Evolutionary conservation across 2,329 filamentous ascomycete species (phyloP), one percentile per base, ranked within the genome.

Genomic region (Stagonosporopsis vannaccii): DNA sequence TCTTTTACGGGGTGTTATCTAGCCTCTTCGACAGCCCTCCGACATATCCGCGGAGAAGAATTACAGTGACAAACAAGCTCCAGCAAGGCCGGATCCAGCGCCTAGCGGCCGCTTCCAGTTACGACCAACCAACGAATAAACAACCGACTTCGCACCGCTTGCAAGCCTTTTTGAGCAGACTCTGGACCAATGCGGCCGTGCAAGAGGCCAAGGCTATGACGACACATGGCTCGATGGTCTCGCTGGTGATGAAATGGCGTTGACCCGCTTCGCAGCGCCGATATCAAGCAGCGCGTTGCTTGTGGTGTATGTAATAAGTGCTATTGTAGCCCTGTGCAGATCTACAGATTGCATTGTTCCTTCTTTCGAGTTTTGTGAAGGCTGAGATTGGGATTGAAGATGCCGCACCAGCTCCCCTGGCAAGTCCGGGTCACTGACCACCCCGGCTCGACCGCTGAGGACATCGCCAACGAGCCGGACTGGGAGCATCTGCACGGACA

Each of bases 391-490:
- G 12, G 2, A 32, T 6, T n/a, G 20, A n/a, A 46, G 7, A 56
- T 56, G 52, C 52, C 52, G 28, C 46, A 56, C 28, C 46, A 51
- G 2, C 35, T 72, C 22, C 69, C 69, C 15, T 73, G 72, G 68
- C 54, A 56, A 20, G 64, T 72, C 30, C 58, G 48, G 22, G 69
- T 69, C 2, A 65, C 62, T n/a, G 39, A 70, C 33, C 77, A 78
- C 60, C 75, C 76, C 0, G 79, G 79, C 6, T 80, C 78, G 0
- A 68, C 75, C 0, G 61, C 58, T 4, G 59, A 74, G 23, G 79
- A 80, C 12, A 78, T 82, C 28, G 66, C 68, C 15, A 65, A 75
- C 6, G 80, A 82, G 61, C 79, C 79, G 1, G 68, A 80, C 40
- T 82, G 80, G 79, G 60, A 59, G 13, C 57, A 59, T 0, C 69